Evolutionary conservation across 306 rosid species (phyloP), one percentile per base, ranked within the genome.

Genomic region (Comarum palustre): DNA sequence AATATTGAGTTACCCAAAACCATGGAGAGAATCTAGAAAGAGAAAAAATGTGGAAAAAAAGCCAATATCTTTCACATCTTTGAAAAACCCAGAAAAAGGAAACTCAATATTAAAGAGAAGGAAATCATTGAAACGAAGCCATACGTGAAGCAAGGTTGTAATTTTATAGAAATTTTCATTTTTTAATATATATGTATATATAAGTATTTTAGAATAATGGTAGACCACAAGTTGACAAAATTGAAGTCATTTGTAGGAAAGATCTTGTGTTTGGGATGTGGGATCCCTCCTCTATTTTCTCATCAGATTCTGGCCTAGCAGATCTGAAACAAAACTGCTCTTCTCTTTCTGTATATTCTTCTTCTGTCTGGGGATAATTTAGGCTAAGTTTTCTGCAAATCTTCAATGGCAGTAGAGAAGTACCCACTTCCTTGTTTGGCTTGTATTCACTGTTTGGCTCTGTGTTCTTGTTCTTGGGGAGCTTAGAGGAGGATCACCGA

Each of bases 1-100:
- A 67, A 32, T 74, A 65, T 48, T 68, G 62, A 63, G 68, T 72
- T 71, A 67, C 86, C 86, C 81, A 75, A 75, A 82, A 75, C 75
- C 81, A 82, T n/a, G 83, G 83, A 78, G 83, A 78, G 86, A 82
- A 82, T 82, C 86, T 75, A 70, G 83, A 82, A 74, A 61, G 13
- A 41, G 1, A 19, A 15, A 32, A 61, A 77, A 68, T 81, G 76
- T 61, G 65, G 70, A 22, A 72, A 25, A 73, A 64, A 51, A 13
- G 20, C 16, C 46, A 36, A 63, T 47, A 69, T 77, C 79, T 82
- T 82, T 69, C 59, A 46, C 73, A 73, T 77, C 66, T 79, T 41
- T 77, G 42, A 46, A 57, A 73, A 72, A 68, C 14, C 43, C 76
- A 60, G 42, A 43, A 66, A 41, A 41, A 29, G 22, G 50, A 60